A percentile compares a stretch with the other conserved stretches of the same genome.
phyloP scores from a whole-genome alignment of 2,329 filamentous ascomycete species.

The Emmonsiellopsis sp. region DNA sequence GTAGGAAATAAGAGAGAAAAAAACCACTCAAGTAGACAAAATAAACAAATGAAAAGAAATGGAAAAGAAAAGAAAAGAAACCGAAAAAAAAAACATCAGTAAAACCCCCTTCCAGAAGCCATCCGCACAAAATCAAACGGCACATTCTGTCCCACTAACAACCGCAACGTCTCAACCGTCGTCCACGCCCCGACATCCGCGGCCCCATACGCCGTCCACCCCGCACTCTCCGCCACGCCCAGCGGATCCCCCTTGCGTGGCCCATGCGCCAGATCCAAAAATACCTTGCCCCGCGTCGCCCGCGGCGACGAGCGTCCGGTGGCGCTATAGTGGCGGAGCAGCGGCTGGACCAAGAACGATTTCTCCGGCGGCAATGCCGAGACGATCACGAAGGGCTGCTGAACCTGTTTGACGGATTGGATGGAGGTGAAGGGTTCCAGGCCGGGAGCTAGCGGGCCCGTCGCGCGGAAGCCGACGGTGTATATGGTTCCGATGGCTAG shows the following conservation, averaged over 20 bases:
- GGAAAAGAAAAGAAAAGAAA: not conserved
- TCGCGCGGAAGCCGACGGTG: conserved; percentile 68
- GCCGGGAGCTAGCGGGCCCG: conserved; percentile 49
- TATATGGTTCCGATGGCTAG: conserved; percentile 71
- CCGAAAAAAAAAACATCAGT: conserved; percentile 19
- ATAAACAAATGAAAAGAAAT: not conserved
- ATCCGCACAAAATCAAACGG: conserved; percentile 78
- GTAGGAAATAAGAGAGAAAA: not conserved
- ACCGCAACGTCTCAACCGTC: conserved; percentile 67
- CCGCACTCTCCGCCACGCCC: conserved; percentile 60
- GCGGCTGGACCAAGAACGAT: conserved; percentile 65
- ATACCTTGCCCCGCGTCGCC: conserved; percentile 53
- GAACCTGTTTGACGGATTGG: conserved; percentile 69
- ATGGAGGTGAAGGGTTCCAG: conserved; percentile 58
- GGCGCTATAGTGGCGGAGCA: conserved; percentile 60
- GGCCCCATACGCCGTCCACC: conserved; percentile 70
- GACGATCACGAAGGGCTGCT: conserved; percentile 72
- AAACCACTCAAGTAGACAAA: not conserved
- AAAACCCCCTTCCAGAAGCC: conserved; percentile 51
- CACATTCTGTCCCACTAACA: conserved; percentile 77
- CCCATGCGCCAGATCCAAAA: conserved; percentile 66
- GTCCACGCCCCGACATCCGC: conserved; percentile 77
- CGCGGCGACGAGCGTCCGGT: conserved; percentile 29
- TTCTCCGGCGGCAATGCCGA: conserved; percentile 72
- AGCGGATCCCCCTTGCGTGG: conserved; percentile 59